Evolutionary conservation across 352 stramenopile species (phyloP).

Genomic region (Pseudoperonospora humuli): DNA sequence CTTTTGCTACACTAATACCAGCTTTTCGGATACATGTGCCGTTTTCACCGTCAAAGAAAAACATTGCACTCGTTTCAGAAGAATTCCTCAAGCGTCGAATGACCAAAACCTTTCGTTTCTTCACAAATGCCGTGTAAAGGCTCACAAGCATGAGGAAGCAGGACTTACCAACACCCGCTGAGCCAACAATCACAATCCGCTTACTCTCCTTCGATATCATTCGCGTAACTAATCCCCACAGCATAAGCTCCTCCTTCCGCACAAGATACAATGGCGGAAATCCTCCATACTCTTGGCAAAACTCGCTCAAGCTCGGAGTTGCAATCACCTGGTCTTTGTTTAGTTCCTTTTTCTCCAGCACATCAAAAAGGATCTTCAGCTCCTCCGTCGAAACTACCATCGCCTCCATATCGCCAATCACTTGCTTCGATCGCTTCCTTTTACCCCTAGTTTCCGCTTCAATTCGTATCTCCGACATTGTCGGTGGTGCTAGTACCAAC

Average conservation of each 20-base stretch:
- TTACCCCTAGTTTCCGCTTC: constrained; percentile 12
- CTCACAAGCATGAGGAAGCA: constrained; percentile 16
- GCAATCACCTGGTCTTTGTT: background rate
- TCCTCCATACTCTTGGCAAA: constrained; percentile 13
- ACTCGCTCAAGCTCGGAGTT: constrained; percentile 9
- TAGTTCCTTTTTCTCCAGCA: constrained; percentile 4
- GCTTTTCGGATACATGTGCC: constrained; percentile 8
- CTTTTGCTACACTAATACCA: constrained; percentile 9
- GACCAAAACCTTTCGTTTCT: constrained; percentile 18
- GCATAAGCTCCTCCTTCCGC: constrained; percentile 14
- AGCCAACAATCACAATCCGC: constrained; percentile 16
- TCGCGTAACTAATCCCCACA: constrained; percentile 15
- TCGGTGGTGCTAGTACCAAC: constrained; percentile 9
- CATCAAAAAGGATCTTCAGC: constrained; percentile 8
- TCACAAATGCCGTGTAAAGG: constrained; percentile 17
- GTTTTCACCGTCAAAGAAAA: constrained; percentile 15
- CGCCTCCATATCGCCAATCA: constrained; percentile 2
- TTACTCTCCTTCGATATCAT: constrained; percentile 14
- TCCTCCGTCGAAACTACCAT: constrained; percentile 6
- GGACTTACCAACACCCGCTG: constrained; percentile 22
- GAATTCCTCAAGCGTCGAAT: constrained; percentile 12
- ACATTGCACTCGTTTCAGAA: constrained; percentile 6
- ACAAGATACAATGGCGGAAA: constrained; percentile 22
- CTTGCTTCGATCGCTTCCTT: constrained; percentile 15
- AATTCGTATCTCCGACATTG: constrained; percentile 1